Conservation (phyloP, 2,329 filamentous ascomycete genomes). For the Beauveria brongniartii region DNA sequence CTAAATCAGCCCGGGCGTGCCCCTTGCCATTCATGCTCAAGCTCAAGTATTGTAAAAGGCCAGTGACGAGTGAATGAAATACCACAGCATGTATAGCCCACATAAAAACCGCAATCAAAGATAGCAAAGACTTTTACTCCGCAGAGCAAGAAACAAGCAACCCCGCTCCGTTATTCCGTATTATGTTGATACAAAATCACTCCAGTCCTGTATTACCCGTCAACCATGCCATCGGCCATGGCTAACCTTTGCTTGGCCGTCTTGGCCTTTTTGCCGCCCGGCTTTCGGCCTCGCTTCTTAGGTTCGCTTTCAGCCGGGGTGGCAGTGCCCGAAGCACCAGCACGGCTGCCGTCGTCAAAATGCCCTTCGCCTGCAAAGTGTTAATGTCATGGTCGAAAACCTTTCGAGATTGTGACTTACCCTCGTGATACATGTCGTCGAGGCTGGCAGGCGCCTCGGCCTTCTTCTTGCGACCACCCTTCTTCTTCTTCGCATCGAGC, state of each 20-base stretch:
- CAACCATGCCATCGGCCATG: constrained; percentile 52
- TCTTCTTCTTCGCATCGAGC: constrained; percentile 56
- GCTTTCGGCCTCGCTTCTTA: constrained; percentile 49
- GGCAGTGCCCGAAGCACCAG: constrained; percentile 61
- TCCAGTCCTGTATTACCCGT: constrained; percentile 14
- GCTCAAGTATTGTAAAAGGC: not conserved
- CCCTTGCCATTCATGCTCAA: not conserved
- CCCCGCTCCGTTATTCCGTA: constrained; percentile 1
- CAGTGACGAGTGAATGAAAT: not conserved
- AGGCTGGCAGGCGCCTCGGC: constrained; percentile 54
- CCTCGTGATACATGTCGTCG: constrained; percentile 99
- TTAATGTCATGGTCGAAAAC: constrained; percentile 16
- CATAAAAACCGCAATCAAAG: not conserved
- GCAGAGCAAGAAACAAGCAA: constrained; percentile 2
- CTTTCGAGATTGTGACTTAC: constrained; percentile 45
- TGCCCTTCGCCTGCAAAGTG: constrained; percentile 72
- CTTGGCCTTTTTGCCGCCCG: constrained; percentile 50
- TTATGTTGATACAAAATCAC: constrained; percentile 12
- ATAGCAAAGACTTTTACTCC: constrained; percentile 3
- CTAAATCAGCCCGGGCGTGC: not conserved
- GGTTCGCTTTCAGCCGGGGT: constrained; percentile 61
- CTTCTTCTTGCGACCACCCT: constrained; percentile 49
- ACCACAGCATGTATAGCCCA: not conserved
- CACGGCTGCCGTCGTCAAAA: constrained; percentile 83
- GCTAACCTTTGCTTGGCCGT: constrained; percentile 61